Base-by-base conservation (phyloP, 2,329 filamentous ascomycete genomes). In the Helicocarpus griseus region DNA sequence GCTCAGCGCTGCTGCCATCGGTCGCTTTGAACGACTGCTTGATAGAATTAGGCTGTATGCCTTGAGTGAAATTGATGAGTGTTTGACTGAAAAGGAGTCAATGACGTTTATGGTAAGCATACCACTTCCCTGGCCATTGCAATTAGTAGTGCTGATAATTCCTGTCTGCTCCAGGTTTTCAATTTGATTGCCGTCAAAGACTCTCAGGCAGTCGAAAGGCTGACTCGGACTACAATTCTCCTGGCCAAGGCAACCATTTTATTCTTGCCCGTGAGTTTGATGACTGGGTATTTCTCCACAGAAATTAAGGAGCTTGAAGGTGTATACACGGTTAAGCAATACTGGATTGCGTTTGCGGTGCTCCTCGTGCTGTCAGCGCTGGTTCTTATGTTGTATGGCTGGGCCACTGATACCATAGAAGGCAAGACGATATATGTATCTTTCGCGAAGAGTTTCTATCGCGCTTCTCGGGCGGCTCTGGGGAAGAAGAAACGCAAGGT, bases 81-180 rank as follows among this genome's bases (percentile, higher is more conserved):
- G 81, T 57, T 65, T 83, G 21, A 79, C 79, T 26, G 85, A 88
- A 65, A 88, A 87, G 62, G 81, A 84, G 24, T 80, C 81, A 0
- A 70, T 89, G 24, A 82, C 85, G 3, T 78, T 79, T 56, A 80
- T 87, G 63, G 83, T 85, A 65, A 62, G 74, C 60, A 9, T 24
- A 33, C 24, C 26, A 45, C 17, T 8, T 14, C 6, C 14, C 7
- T 40, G 5, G 2, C 14, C 29, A 35, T 47, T 26, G 21, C 4
- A 24, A 8, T 17, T 2, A 1, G 8, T 21, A 14, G n/a, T 21
- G 7, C 29, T 35, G n/a, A n/a, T n/a, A n/a, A n/a, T n/a, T n/a
- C n/a, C n/a, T n/a, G n/a, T n/a, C n/a, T n/a, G n/a, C n/a, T n/a
- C 11, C 53, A 86, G 82, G 88, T 88, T 64, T 89, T 89, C 74